phyloP scores from a whole-genome alignment of 192 early-diverging fungal species.

The Coemansia asiatica region DNA sequence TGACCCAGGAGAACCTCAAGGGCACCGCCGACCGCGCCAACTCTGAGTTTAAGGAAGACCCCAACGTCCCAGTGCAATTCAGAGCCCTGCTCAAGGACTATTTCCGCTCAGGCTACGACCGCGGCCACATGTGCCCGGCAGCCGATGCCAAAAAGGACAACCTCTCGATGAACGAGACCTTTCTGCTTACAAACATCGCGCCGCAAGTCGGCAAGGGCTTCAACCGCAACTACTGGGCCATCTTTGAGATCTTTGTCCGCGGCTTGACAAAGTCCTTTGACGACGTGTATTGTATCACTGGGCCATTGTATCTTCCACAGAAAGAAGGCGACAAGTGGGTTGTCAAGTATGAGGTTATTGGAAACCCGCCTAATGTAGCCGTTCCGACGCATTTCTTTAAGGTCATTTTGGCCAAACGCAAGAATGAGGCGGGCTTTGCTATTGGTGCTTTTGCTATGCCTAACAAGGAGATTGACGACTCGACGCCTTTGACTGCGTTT shows the following conservation, averaged over 20 bases:
- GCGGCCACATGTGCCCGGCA: constrained; percentile 92
- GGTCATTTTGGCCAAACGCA: constrained; percentile 71
- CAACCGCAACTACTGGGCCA: constrained; percentile 92
- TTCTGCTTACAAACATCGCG: constrained; percentile 76
- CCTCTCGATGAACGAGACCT: constrained; percentile 82
- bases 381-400: constrained; percentile 97
- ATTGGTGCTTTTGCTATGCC: constrained; percentile 81
- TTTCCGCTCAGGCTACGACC: constrained; percentile 77
- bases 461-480: constrained; percentile 69
- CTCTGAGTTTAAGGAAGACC: constrained; percentile 81
- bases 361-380: constrained; percentile 78
- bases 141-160: constrained; percentile 77
- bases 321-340: constrained; percentile 73
- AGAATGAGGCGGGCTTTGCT: constrained; percentile 49
- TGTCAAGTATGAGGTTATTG: constrained; percentile 87
- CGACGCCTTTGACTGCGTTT: constrained; percentile 67
- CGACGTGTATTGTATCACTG: constrained; percentile 85
- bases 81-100: constrained; percentile 80
- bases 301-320: constrained; percentile 83
- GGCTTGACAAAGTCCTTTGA: constrained; percentile 67
- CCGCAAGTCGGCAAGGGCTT: constrained; percentile 84
- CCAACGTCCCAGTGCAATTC: constrained; percentile 67
- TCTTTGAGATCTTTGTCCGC: constrained; percentile 81
- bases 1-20: constrained; percentile 63
- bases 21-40: constrained; percentile 54